Base-by-base conservation (phyloP, 2,329 filamentous ascomycete genomes). In the Ophiostoma perfectum region DNA sequence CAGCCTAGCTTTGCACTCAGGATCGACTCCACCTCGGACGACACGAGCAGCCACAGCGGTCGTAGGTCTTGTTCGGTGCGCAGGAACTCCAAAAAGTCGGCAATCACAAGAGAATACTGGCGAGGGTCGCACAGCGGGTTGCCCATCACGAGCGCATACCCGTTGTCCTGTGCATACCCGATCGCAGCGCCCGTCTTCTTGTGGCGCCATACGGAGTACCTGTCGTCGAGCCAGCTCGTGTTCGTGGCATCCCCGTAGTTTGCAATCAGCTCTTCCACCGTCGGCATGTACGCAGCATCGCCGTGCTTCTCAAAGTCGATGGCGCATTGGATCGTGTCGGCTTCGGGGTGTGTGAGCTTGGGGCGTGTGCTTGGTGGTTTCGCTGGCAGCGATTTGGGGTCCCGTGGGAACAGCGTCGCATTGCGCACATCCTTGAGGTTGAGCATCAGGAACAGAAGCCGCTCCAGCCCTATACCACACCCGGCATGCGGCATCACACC, bases 211-310 rank as follows among this genome's bases (percentile, higher is more conserved):
- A 96, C 88, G 75, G 91, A 84, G 77, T 93, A 97, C 6, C 92
- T 88, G 6, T 93, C 90, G 76, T 97, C 93, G 7, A 95, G 85
- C 92, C 93, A 97, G 0, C 92, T 95, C 0, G 93, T 97, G 75
- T 96, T 96, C 65, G 92, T 93, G 1, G 93, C 92, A 78, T 97
- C 93, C 71, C 93, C 93, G 73, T 97, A 97, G 78, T 97, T 97
- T 75, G 92, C 92, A 77, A 97, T 93, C 58, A 97, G 87, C 76
- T 96, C 90, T 76, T 93, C 91, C 5, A 97, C 77, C 0, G 91
- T 84, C 66, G 93, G 93, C 67, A 90, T 81, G 65, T 88, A 82
- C 7, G 78, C 84, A 27, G 27, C 79, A 38, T 64, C 70, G n/a
- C 66, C 65, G 55, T 71, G 69, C 5, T 78, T 73, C 72, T 77